These are phyloP conservation scores for Dioscorea cayenensis DNA, from an alignment of 116 monocot genomes.

Conservation along the genomic window DNA sequence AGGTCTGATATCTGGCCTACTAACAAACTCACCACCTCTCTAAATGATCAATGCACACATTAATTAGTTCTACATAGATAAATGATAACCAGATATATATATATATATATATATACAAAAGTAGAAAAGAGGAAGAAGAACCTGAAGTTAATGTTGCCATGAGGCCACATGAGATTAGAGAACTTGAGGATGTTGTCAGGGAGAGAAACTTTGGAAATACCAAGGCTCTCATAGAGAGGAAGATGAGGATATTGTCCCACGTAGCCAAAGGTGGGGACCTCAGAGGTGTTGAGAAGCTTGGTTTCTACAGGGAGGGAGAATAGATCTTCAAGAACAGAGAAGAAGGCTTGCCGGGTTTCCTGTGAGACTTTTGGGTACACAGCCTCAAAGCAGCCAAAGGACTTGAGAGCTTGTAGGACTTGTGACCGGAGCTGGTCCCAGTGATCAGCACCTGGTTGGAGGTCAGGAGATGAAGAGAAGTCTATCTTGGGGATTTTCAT, in stretches of 20 bases:
- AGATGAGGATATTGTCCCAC: neutral
- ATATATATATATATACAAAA: neutral
- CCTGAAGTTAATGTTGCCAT: too few species aligned
- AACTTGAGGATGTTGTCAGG: neutral
- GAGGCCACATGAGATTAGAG: neutral
- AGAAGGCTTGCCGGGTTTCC: neutral
- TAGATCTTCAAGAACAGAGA: neutral
- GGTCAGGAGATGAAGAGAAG: neutral
- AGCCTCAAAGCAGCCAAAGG: slow-evolving; percentile 12
- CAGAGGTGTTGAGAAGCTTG: neutral
- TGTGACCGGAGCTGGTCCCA: neutral
- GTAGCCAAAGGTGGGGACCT: neutral
- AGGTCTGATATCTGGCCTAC: neutral
- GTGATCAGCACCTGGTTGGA: neutral
- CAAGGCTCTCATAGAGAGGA: slow-evolving; percentile 1
- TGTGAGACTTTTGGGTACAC: neutral
- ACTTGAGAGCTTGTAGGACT: slow-evolving; percentile 1
- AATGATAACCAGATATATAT: neutral
- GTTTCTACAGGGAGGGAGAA: slow-evolving; percentile 5
- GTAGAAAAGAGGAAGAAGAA: neutral
- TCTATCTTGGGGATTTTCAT: neutral
- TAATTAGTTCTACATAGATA: too few species aligned
- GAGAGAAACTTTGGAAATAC: neutral
- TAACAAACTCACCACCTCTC: neutral
- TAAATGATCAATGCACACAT: neutral